Conservation (phyloP, 2,329 filamentous ascomycete species). For the Fusarium tjaetaba region DNA sequence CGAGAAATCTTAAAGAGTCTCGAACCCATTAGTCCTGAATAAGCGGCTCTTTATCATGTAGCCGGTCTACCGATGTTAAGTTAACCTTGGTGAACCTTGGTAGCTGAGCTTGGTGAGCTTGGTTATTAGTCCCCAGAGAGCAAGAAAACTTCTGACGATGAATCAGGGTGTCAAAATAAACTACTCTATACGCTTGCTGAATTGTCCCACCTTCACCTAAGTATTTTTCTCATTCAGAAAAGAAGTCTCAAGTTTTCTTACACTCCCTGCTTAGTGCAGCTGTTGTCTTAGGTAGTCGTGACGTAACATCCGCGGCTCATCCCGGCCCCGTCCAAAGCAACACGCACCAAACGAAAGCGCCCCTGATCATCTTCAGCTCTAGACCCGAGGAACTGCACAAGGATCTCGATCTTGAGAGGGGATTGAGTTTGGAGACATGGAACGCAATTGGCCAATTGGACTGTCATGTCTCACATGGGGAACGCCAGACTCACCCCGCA, state of each 20-base stretch:
- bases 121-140: not conserved
- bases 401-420: constrained; percentile 9
- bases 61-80: not conserved
- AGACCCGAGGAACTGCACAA: not conserved
- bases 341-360: not conserved
- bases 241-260: not conserved
- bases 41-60: not conserved
- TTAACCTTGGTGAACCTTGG: not conserved
- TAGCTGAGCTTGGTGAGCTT: not conserved
- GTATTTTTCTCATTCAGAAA: not conserved
- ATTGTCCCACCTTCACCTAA: accelerated
- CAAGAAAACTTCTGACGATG: not conserved
- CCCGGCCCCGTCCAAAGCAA: constrained; percentile 3
- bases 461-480: not conserved
- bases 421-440: not conserved
- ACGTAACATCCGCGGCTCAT: constrained; percentile 24
- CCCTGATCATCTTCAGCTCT: constrained; percentile 21
- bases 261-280: not conserved
- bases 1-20: not conserved
- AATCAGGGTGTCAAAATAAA: not conserved
- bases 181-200: too few relatives aligned
- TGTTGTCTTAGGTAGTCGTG: constrained; percentile 10
- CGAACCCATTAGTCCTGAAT: not conserved
- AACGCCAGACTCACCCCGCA: constrained; percentile 24
- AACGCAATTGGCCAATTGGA: constrained; percentile 25